These are phyloP conservation scores for Pseudonitzschia multiseries DNA, from an alignment of 108 stramenopile species.

Conservation along the genomic window DNA sequence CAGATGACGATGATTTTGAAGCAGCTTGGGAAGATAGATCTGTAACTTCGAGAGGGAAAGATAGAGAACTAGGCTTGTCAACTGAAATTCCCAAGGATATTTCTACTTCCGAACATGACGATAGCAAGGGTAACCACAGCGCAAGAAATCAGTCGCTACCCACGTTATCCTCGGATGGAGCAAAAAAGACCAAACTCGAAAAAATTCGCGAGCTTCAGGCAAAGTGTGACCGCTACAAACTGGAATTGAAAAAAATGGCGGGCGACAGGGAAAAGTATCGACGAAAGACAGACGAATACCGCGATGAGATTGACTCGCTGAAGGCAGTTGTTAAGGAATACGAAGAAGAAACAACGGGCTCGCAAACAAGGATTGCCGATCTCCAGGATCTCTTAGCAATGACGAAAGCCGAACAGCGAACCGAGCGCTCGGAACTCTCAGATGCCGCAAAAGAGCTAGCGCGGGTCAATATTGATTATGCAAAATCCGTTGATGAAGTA, in stretches of 20 bases:
- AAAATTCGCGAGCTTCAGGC: constrained; percentile 41
- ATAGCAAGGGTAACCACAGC: background rate
- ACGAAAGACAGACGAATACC: constrained; percentile 18
- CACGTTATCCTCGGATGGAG: background rate
- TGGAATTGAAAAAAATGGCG: constrained; percentile 28
- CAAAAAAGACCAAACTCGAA: constrained; percentile 36
- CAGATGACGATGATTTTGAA: background rate
- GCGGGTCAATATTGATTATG: constrained; percentile 31
- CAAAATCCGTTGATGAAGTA: constrained; percentile 27
- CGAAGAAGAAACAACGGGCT: constrained; percentile 14
- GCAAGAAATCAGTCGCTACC: background rate
- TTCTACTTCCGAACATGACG: background rate
- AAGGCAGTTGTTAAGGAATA: constrained; percentile 28
- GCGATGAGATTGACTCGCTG: constrained; percentile 24
- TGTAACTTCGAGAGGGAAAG: background rate
- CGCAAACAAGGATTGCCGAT: constrained; percentile 34
- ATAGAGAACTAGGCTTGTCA: background rate
- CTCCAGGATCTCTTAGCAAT: constrained; percentile 24
- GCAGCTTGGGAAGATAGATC: background rate
- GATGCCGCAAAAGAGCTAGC: constrained; percentile 36
- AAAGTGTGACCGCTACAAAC: constrained; percentile 37
- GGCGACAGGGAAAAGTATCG: constrained; percentile 24
- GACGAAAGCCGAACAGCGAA: constrained; percentile 25
- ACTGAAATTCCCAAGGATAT: background rate
- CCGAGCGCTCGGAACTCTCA: constrained; percentile 31